Evolutionary conservation across 345 rosid genomes (phyloP).

Genomic region (Jatropha curcas): DNA sequence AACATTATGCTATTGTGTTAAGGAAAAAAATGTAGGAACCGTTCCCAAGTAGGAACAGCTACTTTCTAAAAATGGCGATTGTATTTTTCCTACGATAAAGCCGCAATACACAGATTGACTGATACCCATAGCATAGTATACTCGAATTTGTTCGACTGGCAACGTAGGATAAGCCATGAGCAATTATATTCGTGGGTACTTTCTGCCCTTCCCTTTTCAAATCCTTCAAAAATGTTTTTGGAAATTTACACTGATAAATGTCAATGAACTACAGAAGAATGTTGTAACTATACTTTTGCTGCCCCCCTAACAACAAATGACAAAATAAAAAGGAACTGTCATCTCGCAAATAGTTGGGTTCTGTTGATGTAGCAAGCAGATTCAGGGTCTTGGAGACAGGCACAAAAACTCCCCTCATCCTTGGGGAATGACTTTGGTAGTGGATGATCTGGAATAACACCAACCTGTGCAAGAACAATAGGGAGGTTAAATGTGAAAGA

Average conservation of each 20-base stretch:
- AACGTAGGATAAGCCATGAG: no score
- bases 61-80: not conserved
- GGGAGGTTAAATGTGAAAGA: not conserved
- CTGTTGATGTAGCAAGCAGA: conserved; percentile 67
- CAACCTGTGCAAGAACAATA: conserved; percentile 48
- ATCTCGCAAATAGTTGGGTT: conserved; percentile 62
- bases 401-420: conserved; percentile 71
- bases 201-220: not conserved
- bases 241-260: not conserved
- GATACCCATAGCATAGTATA: no score
- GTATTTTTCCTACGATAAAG: not conserved
- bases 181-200: not conserved
- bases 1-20: no score
- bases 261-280: conserved; percentile 12
- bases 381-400: conserved; percentile 72
- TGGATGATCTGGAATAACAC: conserved; percentile 90
- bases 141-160: no score
- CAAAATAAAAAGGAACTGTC: conserved; percentile 8
- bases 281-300: not conserved
- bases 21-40: no score
- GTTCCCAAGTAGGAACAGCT: no score
- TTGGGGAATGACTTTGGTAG: conserved; percentile 75
- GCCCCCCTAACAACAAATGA: not conserved
- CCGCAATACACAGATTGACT: not conserved
- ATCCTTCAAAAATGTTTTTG: not conserved